Evolutionary conservation across 768 basidiomycete genomes (phyloP), one percentile per base, ranked within the genome.

Genomic region (Pholiota conissans): DNA sequence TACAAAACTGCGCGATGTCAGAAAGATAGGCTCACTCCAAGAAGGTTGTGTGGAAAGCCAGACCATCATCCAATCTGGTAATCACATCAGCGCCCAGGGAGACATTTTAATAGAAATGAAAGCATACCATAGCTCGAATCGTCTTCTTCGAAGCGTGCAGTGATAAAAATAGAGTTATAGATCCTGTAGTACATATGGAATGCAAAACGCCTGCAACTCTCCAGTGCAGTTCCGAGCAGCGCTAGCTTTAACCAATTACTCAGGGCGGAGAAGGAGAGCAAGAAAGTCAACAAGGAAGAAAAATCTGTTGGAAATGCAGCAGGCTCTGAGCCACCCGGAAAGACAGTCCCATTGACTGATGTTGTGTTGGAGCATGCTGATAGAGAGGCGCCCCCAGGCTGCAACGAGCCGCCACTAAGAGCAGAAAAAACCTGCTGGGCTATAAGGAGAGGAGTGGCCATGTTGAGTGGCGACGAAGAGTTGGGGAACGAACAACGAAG

Each of bases 231-330:
- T 50, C 90, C 89, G 32, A 90, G 69, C 20, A 85, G 65, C 52
- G 89, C 63, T 55, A 91, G 74, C 62, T 88, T 82, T 5, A 83
- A 56, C 83, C 88, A 89, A 64, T 90, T 87, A 11, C 76, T 71
- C 26, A 87, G 64, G 11, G 83, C 85, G 16, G 80, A 74, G 48
- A 79, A 74, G 0, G 85, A 85, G 55, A 84, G 71, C 16, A 87
- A 59, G 39, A 84, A 58, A 3, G 74, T 60, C 29, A 83, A 50
- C 1, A 81, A 34, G 1, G 81, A 72, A 6, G 76, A 58, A 53
- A 53, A 58, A 58, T 59, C 49, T 45, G 59, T 67, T 49, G 70
- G 58, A 27, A 55, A 55, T 5, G 59, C 18, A 10, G 57, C 27
- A 30, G 65, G 32, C 22, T 30, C 60, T 14, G 29, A 53, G 64